Base-by-base conservation (phyloP, 495 filamentous ascomycete genomes). In the Xanthoparmelia taractica region DNA sequence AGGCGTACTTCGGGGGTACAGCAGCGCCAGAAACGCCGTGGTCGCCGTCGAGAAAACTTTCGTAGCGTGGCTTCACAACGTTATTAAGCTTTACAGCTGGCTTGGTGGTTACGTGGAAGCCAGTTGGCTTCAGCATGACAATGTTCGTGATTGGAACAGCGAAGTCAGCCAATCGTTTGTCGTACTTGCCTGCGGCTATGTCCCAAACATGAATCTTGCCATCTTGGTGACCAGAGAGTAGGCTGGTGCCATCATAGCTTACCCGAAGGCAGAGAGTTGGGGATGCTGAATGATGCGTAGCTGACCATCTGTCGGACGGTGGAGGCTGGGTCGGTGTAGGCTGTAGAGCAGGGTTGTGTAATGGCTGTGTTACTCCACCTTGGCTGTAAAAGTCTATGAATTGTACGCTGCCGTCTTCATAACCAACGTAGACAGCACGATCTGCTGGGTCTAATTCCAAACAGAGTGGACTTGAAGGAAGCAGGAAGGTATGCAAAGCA, bases 181-280 rank as follows among this genome's bases (percentile, higher is more conserved):
- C 76, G 64, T 82, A 87, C 41, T 83, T 80, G 8, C 84, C 82
- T 59, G 81, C 81, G 45, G 86, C 85, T 34, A 89, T 79, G 70
- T 91, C 89, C 92, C 92, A 96, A 34, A 80, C 78, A 13, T 87
- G 74, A n/a, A 96, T 79, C 69, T 88, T 87, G 40, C 92, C 92
- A 67, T 80, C 86, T 27, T 83, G 76, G 66, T 96, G 92, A n/a
- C 90, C 92, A 2, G 91, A 89, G 29, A 95, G 73, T 18, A 96
- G 72, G 27, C 77, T 82, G 33, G 86, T 91, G n/a, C 90, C 87
- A 72, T 96, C 92, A 71, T 92, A 92, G 66, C 82, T 90, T 40
- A 94, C 71, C 23, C 76, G 78, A 52, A 95, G 63, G 63, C 85
- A 87, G 27, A 84, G 81, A 11, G 78, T 80, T 33, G 82, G 74